phyloP scores from a whole-genome alignment of 2,329 filamentous ascomycete genomes.

The Ophiostoma angusticollis region DNA sequence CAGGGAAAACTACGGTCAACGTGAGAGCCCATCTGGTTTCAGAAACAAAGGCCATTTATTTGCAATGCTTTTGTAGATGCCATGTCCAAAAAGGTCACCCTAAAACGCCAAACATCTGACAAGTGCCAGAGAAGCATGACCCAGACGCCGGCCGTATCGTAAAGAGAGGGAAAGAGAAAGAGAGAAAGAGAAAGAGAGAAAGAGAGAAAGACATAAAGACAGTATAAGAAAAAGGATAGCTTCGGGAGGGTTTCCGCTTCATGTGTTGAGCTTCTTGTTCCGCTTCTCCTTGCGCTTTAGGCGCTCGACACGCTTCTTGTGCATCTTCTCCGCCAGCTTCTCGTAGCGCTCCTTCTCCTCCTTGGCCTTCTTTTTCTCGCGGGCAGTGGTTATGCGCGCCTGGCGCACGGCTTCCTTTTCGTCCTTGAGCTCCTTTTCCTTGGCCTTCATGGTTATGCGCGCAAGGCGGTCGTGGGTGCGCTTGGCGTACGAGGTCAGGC shows the following conservation, averaged over 20 bases:
- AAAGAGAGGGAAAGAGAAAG: no score
- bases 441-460: slow-evolving; percentile 69
- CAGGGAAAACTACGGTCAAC: no score
- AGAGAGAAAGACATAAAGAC: no score
- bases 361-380: slow-evolving; percentile 75
- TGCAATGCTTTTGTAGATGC: no score
- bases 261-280: slow-evolving; percentile 68
- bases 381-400: slow-evolving; percentile 66
- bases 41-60: no score
- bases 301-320: slow-evolving; percentile 84
- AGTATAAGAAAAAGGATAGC: not conserved
- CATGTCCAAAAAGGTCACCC: no score
- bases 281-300: slow-evolving; percentile 93
- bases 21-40: no score
- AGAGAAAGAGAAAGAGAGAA: no score
- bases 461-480: slow-evolving; percentile 58
- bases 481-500: slow-evolving; percentile 67
- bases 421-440: slow-evolving; percentile 89
- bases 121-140: no score
- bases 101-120: no score
- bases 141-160: no score
- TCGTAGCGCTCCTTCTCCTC: slow-evolving; percentile 87
- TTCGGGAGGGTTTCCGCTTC: slow-evolving; percentile 18
- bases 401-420: slow-evolving; percentile 72
- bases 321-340: slow-evolving; percentile 96